phyloP scores from a whole-genome alignment of 1,284 basidiomycete genomes.

The Takashimella koratensis region DNA sequence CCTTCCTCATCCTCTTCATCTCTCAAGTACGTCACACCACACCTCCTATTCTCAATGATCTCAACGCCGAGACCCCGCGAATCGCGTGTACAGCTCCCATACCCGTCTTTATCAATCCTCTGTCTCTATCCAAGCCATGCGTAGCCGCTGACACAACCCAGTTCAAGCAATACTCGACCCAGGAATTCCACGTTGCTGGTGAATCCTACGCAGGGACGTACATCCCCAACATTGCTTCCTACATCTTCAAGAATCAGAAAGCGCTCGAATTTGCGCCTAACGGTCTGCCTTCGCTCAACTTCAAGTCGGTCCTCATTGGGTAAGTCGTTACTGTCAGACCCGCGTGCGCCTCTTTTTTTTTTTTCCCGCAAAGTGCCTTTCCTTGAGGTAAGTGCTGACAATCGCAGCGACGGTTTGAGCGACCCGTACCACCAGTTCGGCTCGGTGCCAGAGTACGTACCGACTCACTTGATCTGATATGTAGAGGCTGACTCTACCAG shows the following conservation, averaged over 20 bases:
- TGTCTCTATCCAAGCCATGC: too few species aligned
- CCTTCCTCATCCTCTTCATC: conserved; percentile 85
- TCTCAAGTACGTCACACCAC: conserved; percentile 51
- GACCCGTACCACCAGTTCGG: conserved; percentile 72
- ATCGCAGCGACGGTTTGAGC: conserved; percentile 53
- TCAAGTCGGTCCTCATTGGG: conserved; percentile 73
- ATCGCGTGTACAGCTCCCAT: too few species aligned
- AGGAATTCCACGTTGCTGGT: conserved; percentile 52
- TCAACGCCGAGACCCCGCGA: neutral
- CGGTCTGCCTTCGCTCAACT: conserved; percentile 59
- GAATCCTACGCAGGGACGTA: conserved; percentile 70
- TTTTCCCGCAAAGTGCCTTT: too few species aligned
- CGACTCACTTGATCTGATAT: neutral
- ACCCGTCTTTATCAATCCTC: too few species aligned
- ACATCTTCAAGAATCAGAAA: conserved; percentile 69
- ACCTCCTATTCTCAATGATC: neutral
- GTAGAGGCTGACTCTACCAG: too few species aligned
- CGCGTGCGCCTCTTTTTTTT: too few species aligned
- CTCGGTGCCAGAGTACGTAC: conserved; percentile 64
- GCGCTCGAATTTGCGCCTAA: conserved; percentile 47
- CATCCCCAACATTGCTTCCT: conserved; percentile 69
- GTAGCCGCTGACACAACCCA: too few species aligned
- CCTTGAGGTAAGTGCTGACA: too few species aligned
- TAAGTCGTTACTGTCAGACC: too few species aligned
- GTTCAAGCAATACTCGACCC: conserved; percentile 61